phyloP scores from a whole-genome alignment of 352 stramenopile genomes.

The Pythium angustatum region DNA sequence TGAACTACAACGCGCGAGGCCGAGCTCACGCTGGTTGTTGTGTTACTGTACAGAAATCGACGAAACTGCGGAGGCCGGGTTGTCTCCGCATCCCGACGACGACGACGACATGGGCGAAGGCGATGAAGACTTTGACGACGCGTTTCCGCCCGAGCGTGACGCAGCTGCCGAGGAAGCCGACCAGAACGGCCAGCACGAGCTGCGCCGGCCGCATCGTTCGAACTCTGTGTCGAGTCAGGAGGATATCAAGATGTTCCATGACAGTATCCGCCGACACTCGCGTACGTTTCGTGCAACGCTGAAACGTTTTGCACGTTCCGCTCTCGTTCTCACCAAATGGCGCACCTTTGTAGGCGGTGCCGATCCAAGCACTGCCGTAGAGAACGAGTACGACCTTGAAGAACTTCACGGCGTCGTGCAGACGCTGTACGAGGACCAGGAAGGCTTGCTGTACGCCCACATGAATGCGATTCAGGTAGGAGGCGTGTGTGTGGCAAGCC shows the following conservation, averaged over 20 bases:
- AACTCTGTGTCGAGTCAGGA: constrained; percentile 57
- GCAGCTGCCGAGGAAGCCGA: constrained; percentile 23
- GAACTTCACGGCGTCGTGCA: constrained; percentile 76
- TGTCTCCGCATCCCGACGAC: constrained; percentile 32
- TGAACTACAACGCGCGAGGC: no score
- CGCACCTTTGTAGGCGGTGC: constrained; percentile 22
- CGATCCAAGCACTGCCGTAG: constrained; percentile 20
- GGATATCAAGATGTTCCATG: constrained; percentile 62
- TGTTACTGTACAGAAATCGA: constrained; percentile 33
- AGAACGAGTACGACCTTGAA: constrained; percentile 53
- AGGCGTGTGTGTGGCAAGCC: neutral
- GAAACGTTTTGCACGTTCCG: constrained; percentile 8
- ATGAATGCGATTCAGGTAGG: constrained; percentile 94
- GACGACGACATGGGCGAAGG: constrained; percentile 31
- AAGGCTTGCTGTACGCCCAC: constrained; percentile 94
- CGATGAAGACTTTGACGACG: constrained; percentile 30
- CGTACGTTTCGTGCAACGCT: constrained; percentile 35
- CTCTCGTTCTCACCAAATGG: constrained; percentile 14
- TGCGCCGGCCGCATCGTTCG: constrained; percentile 23
- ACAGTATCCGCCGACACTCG: constrained; percentile 51
- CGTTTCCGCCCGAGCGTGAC: constrained; percentile 8
- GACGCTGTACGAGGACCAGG: constrained; percentile 95
- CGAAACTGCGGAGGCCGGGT: constrained; percentile 29
- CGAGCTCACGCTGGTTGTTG: neutral
- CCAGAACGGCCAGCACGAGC: constrained; percentile 21